Evolutionary conservation across 2,329 filamentous ascomycete genomes (phyloP), one percentile per base, ranked within the genome.

Genomic region (Xylaria sp.): DNA sequence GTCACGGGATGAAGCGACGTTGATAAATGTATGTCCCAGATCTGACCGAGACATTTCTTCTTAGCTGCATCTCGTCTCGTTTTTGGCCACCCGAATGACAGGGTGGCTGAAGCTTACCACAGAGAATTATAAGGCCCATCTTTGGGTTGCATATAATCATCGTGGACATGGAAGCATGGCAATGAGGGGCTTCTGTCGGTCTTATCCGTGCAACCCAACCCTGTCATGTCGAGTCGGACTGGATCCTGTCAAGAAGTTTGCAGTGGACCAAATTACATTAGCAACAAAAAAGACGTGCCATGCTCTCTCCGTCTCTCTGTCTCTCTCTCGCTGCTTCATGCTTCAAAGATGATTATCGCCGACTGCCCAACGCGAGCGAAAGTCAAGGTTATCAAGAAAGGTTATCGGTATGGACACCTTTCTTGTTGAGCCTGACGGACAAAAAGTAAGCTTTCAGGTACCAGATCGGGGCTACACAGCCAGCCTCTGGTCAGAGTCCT

Each of bases 11-110:
- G 54, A 70, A 66, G 64, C 56, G 71, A 67, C 73, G 64, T 23
- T 74, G 70, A 73, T 69, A 66, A 66, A 66, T 74, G 74, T 72
- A 73, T 74, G 74, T 76, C 68, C 74, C 72, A 77, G 74, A 77
- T 77, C 75, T 75, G 73, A 76, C 74, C 74, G 73, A 76, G 74
- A 77, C 75, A 74, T 69, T 51, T 67, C 67, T 71, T 68, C 70
- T 68, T 71, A 69, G 66, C 71, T 72, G 61, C 65, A 65, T 68
- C 49, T 56, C 53, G 23, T 66, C 54, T 57, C 48, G 49, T 61
- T 61, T 58, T 51, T 66, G 42, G 58, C 57, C 58, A 42, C 58
- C 53, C 48, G 40, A 49, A 13, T 17, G 42, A 66, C 71, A 72
- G 66, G 62, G 67, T 69, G 60, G 69, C 67, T 69, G 33, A 63